Percentiles rank a stretch among this genome's conserved stretches.
phyloP scores from a whole-genome alignment of 148 eudicot genomes.

The Euryodendron excelsum region DNA sequence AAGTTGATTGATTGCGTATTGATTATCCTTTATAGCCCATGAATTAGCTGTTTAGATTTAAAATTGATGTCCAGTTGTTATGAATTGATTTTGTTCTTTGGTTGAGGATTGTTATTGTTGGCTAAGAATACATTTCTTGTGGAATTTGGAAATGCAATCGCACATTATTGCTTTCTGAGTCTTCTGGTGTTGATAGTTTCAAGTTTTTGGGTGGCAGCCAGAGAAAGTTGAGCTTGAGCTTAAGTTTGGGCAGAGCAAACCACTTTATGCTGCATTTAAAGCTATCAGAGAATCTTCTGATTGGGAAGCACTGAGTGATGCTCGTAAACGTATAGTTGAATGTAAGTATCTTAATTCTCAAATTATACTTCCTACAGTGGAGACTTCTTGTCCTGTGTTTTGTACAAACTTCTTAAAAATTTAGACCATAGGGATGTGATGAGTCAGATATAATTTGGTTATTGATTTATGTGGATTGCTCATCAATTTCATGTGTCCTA shows the following conservation, averaged over 20 bases:
- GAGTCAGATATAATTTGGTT: not conserved
- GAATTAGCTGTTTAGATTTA: not conserved
- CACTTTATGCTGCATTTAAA: conserved; percentile 83
- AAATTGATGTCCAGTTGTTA: not conserved
- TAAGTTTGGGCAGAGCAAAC: conserved; percentile 93
- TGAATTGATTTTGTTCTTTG: not conserved
- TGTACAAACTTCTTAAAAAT: not conserved
- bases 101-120: not conserved
- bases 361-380: not conserved
- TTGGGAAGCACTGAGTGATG: conserved; percentile 67
- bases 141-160: not conserved
- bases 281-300: conserved; percentile 77
- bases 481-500: not conserved
- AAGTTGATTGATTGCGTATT: not conserved
- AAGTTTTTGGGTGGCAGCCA: conserved; percentile 56
- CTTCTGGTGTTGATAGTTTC: conserved; percentile 7
- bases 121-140: not conserved
- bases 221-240: conserved; percentile 91
- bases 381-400: no score
- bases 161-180: not conserved
- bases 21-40: conserved; percentile 3
- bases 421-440: not conserved
- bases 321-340: conserved; percentile 91
- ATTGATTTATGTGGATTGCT: not conserved
- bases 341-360: conserved; percentile 39